Conservation (phyloP, 2,329 filamentous ascomycete species). For the Acarospora socialis region DNA sequence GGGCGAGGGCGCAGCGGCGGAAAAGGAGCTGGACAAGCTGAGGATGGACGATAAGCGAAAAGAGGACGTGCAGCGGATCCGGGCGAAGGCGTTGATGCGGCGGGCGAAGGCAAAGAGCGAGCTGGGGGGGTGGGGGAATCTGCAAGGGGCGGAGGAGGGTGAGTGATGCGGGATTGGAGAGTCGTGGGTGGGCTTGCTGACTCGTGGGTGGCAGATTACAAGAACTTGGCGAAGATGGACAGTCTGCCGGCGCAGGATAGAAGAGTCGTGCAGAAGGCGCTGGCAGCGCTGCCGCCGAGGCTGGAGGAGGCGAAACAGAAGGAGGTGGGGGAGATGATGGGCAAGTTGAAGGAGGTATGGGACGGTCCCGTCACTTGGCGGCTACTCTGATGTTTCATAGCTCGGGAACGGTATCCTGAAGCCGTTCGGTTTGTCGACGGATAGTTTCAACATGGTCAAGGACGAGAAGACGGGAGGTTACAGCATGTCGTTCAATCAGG, state of each 20-base stretch:
- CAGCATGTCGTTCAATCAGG: constrained; percentile 71
- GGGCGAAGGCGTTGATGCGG: constrained; percentile 68
- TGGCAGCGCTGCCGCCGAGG: constrained; percentile 50
- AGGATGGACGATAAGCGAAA: constrained; percentile 32
- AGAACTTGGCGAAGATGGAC: constrained; percentile 42
- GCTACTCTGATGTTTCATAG: constrained; percentile 22
- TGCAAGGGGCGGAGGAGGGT: constrained; percentile 57
- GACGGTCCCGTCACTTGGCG: not conserved
- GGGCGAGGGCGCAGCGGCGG: constrained; percentile 26
- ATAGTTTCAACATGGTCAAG: constrained; percentile 89
- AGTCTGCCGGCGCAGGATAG: constrained; percentile 52
- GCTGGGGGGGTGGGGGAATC: constrained; percentile 61
- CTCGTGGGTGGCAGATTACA: constrained; percentile 48
- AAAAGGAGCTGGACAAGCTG: constrained; percentile 29
- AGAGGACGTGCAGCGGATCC: constrained; percentile 60
- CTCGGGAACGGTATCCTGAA: constrained; percentile 84
- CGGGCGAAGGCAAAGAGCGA: constrained; percentile 60
- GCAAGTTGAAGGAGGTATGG: constrained; percentile 64
- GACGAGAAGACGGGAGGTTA: constrained; percentile 84
- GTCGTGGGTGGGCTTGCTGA: not conserved
- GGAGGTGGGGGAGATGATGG: constrained; percentile 96
- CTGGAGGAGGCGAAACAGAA: constrained; percentile 67
- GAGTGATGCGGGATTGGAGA: not conserved
- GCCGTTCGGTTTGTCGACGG: constrained; percentile 84
- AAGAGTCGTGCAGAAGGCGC: constrained; percentile 51